phyloP scores from a whole-genome alignment of 371 early-diverging fungal species.

The Circinella minor region DNA sequence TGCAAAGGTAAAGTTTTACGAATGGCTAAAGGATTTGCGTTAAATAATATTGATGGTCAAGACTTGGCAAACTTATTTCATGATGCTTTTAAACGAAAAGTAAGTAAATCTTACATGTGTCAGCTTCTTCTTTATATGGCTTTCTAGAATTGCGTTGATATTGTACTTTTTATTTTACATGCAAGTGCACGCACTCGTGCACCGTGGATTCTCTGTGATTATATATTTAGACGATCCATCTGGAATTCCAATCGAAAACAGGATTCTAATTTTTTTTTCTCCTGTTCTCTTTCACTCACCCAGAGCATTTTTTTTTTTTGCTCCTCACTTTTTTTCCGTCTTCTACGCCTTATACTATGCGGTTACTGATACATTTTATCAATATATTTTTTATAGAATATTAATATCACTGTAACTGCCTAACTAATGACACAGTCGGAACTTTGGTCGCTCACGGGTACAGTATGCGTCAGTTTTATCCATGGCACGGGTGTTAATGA shows the following conservation, averaged over 20 bases:
- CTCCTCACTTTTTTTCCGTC: too few species aligned
- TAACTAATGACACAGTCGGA: slow-evolving; percentile 92
- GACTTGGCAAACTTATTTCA: slow-evolving; percentile 86
- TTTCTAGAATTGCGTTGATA: slow-evolving; percentile 1
- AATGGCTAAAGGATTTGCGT: slow-evolving; percentile 93
- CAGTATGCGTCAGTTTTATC: slow-evolving; percentile 76
- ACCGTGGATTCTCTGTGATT: slow-evolving; percentile 8
- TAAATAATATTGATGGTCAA: slow-evolving; percentile 74
- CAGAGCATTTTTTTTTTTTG: too few species aligned
- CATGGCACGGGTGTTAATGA: slow-evolving; percentile 94
- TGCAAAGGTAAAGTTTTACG: slow-evolving; percentile 75
- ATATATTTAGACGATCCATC: slow-evolving; percentile 7
- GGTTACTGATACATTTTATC: not conserved
- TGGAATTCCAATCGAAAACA: not conserved
- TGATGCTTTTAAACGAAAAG: slow-evolving; percentile 78
- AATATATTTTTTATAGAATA: slow-evolving; percentile 43
- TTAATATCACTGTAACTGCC: slow-evolving; percentile 78
- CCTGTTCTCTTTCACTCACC: not conserved
- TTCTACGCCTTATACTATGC: too few species aligned
- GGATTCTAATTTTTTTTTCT: not conserved
- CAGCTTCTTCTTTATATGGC: slow-evolving; percentile 14
- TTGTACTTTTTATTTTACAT: slow-evolving; percentile 12
- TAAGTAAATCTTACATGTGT: slow-evolving; percentile 20
- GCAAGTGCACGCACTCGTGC: slow-evolving; percentile 26
- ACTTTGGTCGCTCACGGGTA: slow-evolving; percentile 86